Evolutionary conservation across 805 yeast genomes (phyloP), one percentile per base, ranked within the genome.

Genomic region (Candida oleophila): DNA sequence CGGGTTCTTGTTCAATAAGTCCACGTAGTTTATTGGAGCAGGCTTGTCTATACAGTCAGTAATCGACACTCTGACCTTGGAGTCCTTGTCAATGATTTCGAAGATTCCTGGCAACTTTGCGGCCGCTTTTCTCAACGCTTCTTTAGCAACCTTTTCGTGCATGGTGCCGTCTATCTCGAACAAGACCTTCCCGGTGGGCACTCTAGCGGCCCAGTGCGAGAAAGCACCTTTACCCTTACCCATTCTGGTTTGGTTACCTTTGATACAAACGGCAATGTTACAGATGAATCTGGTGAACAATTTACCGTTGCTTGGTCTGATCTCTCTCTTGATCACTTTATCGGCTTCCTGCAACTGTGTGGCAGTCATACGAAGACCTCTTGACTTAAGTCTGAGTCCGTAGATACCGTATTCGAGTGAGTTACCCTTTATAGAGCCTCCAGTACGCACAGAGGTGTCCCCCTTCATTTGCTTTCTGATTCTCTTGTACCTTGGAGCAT

Each of bases 231-330:
- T 94, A 74, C 99, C 99, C 68, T 94, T 94, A 75, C 99, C 99
- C 99, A 94, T 94, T 84, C 99, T 94, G 9, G 97, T 89, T 66
- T 94, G 97, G 66, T 94, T 94, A 73, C 99, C 99, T 73, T 94
- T 94, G 51, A 88, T 82, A 69, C 97, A 90, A 11, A 94, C 96
- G 0, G 98, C 94, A 45, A 89, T 78, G 63, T 87, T 85, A 19
- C 96, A 86, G 43, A 83, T 81, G 47, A 91, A 74, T 62, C 98
- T 81, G 56, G 92, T 84, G 78, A 86, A 83, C 45, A 90, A 73
- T 55, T 78, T 71, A 36, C 95, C 95, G 16, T 82, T 81, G 38
- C 83, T 71, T 15, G 91, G 89, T 66, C 96, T 82, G 60, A 90
- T 83, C 50, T 84, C 82, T 69, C 96, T 81, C 82, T 83, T 82